Evolutionary conservation across 306 rosid genomes (phyloP).

Genomic region (Mimosa bimucronata): DNA sequence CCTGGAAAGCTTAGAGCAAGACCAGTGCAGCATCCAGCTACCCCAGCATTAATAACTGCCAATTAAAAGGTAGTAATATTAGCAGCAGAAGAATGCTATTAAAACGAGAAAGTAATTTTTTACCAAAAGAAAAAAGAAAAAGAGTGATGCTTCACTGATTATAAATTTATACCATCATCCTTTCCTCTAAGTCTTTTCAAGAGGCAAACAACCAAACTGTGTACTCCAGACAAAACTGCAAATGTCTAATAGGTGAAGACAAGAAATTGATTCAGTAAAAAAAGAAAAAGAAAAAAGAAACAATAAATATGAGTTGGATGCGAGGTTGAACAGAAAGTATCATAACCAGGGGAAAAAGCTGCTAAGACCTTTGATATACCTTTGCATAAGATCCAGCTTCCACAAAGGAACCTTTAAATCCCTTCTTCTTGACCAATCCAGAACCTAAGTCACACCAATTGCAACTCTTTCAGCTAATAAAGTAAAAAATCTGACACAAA

Average conservation of each 20-base stretch:
- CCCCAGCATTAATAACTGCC: constrained; percentile 93
- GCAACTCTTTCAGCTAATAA: constrained; percentile 32
- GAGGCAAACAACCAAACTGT: constrained; percentile 76
- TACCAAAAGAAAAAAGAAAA: too few species aligned
- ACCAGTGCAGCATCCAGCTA: constrained; percentile 99
- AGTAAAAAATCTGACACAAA: background rate
- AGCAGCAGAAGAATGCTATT: constrained; percentile 15
- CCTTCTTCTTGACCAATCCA: constrained; percentile 72
- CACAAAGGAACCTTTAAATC: constrained; percentile 69
- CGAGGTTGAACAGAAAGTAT: background rate
- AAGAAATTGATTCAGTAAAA: constrained; percentile 4
- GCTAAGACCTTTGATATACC: constrained; percentile 48
- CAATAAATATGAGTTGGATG: background rate
- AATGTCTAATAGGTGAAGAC: constrained; percentile 61
- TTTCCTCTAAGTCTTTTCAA: constrained; percentile 73
- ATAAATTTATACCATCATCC: constrained; percentile 57
- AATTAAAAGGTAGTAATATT: constrained; percentile 27
- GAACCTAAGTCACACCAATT: constrained; percentile 50
- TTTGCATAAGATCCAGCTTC: constrained; percentile 84
- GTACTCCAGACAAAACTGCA: constrained; percentile 97
- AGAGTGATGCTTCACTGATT: constrained; percentile 13
- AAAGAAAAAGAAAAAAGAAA: background rate
- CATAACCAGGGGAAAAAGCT: constrained; percentile 29
- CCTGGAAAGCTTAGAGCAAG: constrained; percentile 97
- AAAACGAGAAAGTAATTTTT: background rate